These are phyloP conservation scores for Adenanthera pavonina DNA, from an alignment of 306 rosid genomes.

Conservation along the genomic window DNA sequence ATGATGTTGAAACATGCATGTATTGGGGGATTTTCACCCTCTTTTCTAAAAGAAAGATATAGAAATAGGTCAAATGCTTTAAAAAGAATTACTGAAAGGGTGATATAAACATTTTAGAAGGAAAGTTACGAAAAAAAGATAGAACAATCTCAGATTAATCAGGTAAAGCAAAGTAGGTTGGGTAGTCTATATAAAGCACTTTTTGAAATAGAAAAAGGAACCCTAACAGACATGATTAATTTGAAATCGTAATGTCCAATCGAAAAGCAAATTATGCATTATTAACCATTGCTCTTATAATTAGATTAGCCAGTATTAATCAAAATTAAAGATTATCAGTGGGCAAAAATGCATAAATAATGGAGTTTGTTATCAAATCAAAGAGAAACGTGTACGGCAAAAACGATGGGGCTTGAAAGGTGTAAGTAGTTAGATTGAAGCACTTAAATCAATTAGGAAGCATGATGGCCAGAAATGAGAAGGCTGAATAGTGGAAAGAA, in stretches of 20 bases:
- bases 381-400: constrained; percentile 9
- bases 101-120: neutral
- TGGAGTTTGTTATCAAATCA: constrained; percentile 24
- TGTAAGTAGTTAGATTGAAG: neutral
- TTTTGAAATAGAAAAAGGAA: constrained; percentile 42
- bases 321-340: constrained; percentile 3
- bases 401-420: constrained; percentile 20
- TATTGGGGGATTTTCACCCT: neutral
- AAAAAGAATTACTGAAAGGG: neutral
- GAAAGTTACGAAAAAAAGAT: neutral
- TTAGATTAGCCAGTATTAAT: neutral
- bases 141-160: neutral
- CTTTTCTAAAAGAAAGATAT: neutral
- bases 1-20: neutral
- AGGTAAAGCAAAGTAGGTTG: constrained; percentile 35
- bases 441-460: neutral
- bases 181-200: constrained; percentile 29
- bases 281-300: too few species aligned
- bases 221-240: constrained; percentile 55
- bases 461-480: neutral
- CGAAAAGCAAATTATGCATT: constrained; percentile 4
- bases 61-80: neutral
- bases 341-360: constrained; percentile 3
- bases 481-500: neutral
- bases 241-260: constrained; percentile 40